Evolutionary conservation across 83 land plant genomes (phyloP).

Genomic region (Picea engelmannii): DNA sequence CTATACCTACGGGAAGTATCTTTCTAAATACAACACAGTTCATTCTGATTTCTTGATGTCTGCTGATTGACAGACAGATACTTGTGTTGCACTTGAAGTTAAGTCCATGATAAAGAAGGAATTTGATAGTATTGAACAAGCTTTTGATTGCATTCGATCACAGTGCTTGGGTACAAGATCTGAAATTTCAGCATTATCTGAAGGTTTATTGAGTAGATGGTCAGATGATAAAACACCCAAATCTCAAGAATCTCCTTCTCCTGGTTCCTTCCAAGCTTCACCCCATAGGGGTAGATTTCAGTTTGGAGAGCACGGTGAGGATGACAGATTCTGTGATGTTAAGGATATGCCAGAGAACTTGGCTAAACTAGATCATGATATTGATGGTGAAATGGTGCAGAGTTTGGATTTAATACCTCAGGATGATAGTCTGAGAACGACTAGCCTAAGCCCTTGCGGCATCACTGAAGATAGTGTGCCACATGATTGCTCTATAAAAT

Average conservation of each 20-base stretch:
- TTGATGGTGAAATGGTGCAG: background rate
- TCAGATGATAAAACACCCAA: background rate
- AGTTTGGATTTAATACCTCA: conserved; percentile 7
- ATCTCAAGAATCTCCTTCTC: background rate
- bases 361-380: background rate
- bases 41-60: too few relatives aligned
- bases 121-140: too few relatives aligned
- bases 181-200: background rate
- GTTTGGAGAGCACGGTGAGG: background rate
- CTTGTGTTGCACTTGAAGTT: too few relatives aligned
- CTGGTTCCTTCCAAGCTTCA: background rate
- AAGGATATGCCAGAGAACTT: background rate
- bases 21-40: too few relatives aligned
- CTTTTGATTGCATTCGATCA: too few relatives aligned
- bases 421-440: background rate
- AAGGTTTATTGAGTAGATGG: conserved; percentile 12
- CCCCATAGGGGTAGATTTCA: background rate
- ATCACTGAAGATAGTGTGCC: background rate
- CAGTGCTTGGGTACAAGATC: too few relatives aligned
- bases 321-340: background rate
- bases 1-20: too few relatives aligned
- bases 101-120: too few relatives aligned
- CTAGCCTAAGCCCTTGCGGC: background rate
- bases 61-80: too few relatives aligned
- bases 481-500: background rate